These are phyloP conservation scores for Dictyostelium capitatum DNA, from an alignment of 78 protist species.

Conservation along the genomic window DNA sequence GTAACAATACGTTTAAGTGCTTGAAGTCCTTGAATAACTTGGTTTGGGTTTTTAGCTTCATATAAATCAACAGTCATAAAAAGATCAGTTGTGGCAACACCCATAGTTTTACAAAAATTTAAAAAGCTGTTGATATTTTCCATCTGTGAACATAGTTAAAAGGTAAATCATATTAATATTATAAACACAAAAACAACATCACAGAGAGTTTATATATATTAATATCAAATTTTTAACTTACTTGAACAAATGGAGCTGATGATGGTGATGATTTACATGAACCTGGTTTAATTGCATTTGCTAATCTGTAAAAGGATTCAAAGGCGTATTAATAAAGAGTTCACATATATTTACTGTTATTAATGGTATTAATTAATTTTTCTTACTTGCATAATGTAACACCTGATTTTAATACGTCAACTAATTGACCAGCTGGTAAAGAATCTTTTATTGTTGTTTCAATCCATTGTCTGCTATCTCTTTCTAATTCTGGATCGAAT, in stretches of 20 bases:
- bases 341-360: too few species aligned
- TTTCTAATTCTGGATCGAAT: conserved; percentile 56
- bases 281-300: conserved; percentile 78
- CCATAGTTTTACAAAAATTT: conserved; percentile 41
- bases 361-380: not conserved
- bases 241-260: conserved; percentile 81
- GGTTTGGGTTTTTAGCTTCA: conserved; percentile 79
- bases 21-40: conserved; percentile 63
- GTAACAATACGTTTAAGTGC: conserved; percentile 47
- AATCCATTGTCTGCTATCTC: conserved; percentile 9
- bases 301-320: conserved; percentile 54
- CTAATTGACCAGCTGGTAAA: conserved; percentile 1
- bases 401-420: conserved; percentile 46
- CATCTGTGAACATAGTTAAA: too few species aligned
- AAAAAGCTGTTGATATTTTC: conserved; percentile 82
- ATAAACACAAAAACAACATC: too few species aligned
- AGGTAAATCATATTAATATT: too few species aligned
- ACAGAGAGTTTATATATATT: too few species aligned
- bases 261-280: conserved; percentile 56
- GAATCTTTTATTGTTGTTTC: conserved; percentile 41
- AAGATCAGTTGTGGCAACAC: conserved; percentile 79
- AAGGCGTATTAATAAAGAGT: too few species aligned
- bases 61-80: conserved; percentile 88
- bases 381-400: conserved; percentile 65
- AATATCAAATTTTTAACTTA: too few species aligned